Evolutionary conservation across 2,329 filamentous ascomycete genomes (phyloP), one percentile per base, ranked within the genome.

Genomic region (Juglanconis oblonga): DNA sequence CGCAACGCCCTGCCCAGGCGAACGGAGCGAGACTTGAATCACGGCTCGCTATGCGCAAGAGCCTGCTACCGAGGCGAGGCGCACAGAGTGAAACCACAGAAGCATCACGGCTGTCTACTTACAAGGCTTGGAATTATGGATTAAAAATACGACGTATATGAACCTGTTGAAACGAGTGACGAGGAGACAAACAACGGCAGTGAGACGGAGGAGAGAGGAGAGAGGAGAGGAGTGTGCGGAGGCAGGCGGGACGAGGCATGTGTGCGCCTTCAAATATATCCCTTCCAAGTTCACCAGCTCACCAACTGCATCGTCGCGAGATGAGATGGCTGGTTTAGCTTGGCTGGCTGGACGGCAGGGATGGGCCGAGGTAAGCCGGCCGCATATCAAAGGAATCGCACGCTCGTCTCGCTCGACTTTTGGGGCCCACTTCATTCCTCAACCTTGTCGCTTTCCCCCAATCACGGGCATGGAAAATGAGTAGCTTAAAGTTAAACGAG

Each of bases 401-500:
- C 38, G 11, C 8, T 42, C 38, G 10, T 13, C 38, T 42, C n/a
- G 38, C 1, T 42, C 38, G 38, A 4, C 10, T 42, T 47, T n/a
- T 47, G 47, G 10, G n/a, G 24, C 11, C 44, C 44, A 45, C 44
- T 24, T 24, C 13, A 24, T 47, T 35, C 42, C 13, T 55, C 8
- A 5, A 4, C 33, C 32, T 13, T n/a, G 33, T 35, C 11, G 11
- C 47, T 17, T 17, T 8, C 8, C 24, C 4, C 55, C 47, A 57
- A 57, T 57, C 3, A 42, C 47, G 42, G 55, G 8, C 8, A 32
- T 9, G 32, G 4, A 57, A 42, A 17, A 42, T 51, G 32, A 54
- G 52, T 61, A 61, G 58, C 57, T 56, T 57, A 50, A 55, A 50
- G 33, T 61, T 62, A 59, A 59, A 50, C 61, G 61, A 62, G 51